These are phyloP conservation scores for Thamnidium elegans DNA, from an alignment of 192 early-diverging fungal species.

Conservation along the genomic window DNA sequence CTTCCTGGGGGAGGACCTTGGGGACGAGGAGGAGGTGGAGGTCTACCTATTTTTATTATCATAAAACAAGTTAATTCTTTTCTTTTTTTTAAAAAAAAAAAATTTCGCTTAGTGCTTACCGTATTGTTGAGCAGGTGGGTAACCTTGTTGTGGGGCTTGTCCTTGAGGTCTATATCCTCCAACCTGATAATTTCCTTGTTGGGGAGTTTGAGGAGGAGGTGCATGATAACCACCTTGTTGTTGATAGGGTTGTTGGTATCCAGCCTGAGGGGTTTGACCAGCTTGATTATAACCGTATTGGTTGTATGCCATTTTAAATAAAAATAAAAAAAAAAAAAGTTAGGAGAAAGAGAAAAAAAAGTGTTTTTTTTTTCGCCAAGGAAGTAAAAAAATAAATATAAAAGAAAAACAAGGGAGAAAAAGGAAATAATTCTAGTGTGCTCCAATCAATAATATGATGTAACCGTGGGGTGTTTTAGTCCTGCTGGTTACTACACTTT, in stretches of 20 bases:
- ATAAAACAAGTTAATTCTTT: neutral
- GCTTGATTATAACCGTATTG: constrained; percentile 10
- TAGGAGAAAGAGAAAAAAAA: neutral
- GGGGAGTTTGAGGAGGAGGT: neutral
- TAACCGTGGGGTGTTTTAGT: neutral
- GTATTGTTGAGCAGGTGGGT: constrained; percentile 2
- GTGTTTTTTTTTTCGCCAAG: too few species aligned
- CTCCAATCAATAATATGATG: neutral
- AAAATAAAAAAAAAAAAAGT: constrained; percentile 14
- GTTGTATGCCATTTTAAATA: constrained; percentile 2
- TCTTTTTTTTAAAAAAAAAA: neutral
- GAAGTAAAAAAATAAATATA: too few species aligned
- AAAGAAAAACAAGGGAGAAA: too few species aligned
- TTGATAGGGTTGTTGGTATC: constrained; percentile 9
- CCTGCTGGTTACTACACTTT: neutral
- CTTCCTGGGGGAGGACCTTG: constrained; percentile 32
- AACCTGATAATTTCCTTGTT: constrained; percentile 5
- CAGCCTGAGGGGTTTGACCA: constrained; percentile 6
- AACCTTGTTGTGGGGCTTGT: neutral
- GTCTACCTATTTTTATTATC: neutral
- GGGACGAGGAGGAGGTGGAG: constrained; percentile 3
- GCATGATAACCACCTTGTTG: constrained; percentile 4
- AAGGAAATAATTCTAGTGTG: neutral
- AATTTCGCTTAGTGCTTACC: neutral
- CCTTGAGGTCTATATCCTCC: constrained; percentile 4